Conservation (phyloP, 345 rosid species). For the Triadica sebifera region DNA sequence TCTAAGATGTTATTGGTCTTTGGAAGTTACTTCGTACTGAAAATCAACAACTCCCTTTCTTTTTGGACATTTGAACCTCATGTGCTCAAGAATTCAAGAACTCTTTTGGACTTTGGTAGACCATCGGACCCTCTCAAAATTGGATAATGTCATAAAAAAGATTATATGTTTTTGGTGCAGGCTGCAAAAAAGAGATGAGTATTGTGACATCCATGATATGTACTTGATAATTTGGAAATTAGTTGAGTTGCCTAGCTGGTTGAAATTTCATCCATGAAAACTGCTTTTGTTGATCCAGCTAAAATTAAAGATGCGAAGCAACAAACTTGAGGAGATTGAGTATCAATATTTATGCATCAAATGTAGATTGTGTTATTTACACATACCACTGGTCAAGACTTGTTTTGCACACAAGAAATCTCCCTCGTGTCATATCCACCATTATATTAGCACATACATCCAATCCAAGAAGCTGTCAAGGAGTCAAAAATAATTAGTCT, state of each 20-base stretch:
- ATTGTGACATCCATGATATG: conserved; percentile 43
- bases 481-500: too few relatives aligned
- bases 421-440: conserved; percentile 49
- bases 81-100: conserved; percentile 64
- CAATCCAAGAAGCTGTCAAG: conserved; percentile 34
- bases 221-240: conserved; percentile 45
- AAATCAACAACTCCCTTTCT: conserved; percentile 80
- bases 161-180: conserved; percentile 53
- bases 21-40: conserved; percentile 72
- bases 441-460: conserved; percentile 43
- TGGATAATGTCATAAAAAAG: conserved; percentile 74
- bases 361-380: background rate
- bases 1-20: conserved; percentile 65
- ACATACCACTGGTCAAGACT: conserved; percentile 38
- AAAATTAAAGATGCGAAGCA: background rate
- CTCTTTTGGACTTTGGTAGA: conserved; percentile 71
- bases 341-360: background rate
- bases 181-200: conserved; percentile 49
- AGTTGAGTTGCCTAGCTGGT: conserved; percentile 54
- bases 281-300: conserved; percentile 41
- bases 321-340: background rate
- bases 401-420: conserved; percentile 53
- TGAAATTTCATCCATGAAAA: conserved; percentile 58
- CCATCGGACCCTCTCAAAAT: conserved; percentile 61
- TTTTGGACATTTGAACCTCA: conserved; percentile 74